Base-by-base conservation (phyloP, 331 rosid species). In the Phaseolus coccineus region DNA sequence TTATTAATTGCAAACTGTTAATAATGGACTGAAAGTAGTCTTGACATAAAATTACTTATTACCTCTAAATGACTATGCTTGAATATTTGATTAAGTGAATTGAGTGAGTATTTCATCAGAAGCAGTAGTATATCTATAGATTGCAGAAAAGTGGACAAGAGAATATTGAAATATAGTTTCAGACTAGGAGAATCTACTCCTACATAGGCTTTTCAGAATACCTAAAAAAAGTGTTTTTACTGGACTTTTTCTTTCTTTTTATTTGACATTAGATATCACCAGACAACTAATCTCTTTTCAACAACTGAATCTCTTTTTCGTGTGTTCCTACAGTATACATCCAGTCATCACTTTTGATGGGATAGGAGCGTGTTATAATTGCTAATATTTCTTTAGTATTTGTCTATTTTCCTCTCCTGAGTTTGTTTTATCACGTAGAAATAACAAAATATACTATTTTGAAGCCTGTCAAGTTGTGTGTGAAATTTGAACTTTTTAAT, bases 321-420 rank as follows among this genome's bases (percentile, higher is more conserved):
- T 15, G 56, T 50, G 28, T 51, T 65, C 56, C 22, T 19, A 19
- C 22, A 19, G 22, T 4, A 33, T 0, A 33, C 37, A 33, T 19
- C 22, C 22, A 19, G 69, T 59, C 69, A 65, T 80, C 22, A 66
- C 56, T 42, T 63, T 63, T 37, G 42, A 55, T 76, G 42, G 14
- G 63, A 33, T 40, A 37, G 75, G 78, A 55, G 75, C 27, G 46
- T 47, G n/a, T 69, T 64, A 59, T 64, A 30, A 25, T 33, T 63
- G 57, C 15, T 63, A 52, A 11, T 52, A 12, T 7, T 51, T 37
- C 16, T 73, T n/a, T 72, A 14, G 13, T 42, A 55, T 70, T 33
- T 30, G 2, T 77, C 58, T 6, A 59, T 44, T 44, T 52, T 44
- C 7, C 42, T 24, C 51, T 55, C 22, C 51, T 61, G 57, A 64